These are phyloP conservation scores for Mangifera indica DNA, from an alignment of 345 rosid genomes.

Conservation along the genomic window DNA sequence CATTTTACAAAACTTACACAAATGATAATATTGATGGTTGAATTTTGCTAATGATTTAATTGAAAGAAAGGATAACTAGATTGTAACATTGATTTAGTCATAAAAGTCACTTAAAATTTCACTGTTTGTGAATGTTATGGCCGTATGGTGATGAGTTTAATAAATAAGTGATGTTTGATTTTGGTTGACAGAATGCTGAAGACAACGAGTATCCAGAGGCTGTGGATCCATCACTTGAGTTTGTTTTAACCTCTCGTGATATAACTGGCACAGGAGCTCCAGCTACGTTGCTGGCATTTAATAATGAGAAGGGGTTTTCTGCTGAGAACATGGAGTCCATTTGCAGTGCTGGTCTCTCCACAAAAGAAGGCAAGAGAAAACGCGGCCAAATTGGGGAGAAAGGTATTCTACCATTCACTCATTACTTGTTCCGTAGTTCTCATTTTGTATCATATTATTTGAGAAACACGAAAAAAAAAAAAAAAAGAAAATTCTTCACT, in stretches of 20 bases:
- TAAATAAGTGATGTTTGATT: not conserved
- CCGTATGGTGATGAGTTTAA: not conserved
- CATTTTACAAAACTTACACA: too few relatives aligned
- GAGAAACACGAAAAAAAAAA: too few relatives aligned
- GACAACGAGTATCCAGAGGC: conserved; percentile 65
- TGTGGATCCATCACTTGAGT: conserved; percentile 71
- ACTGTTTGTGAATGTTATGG: too few relatives aligned
- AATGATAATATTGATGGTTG: too few relatives aligned
- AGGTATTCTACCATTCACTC: conserved; percentile 35
- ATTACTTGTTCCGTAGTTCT: not conserved
- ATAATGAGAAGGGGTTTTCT: conserved; percentile 69
- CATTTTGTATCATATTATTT: not conserved
- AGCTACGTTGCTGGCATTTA: conserved; percentile 61
- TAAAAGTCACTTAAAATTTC: too few relatives aligned
- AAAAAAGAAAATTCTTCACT: too few relatives aligned
- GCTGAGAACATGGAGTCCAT: conserved; percentile 59
- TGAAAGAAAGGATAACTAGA: too few relatives aligned
- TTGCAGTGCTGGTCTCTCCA: conserved; percentile 64
- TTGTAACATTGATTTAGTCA: too few relatives aligned
- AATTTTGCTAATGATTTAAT: too few relatives aligned
- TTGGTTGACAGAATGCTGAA: conserved; percentile 54
- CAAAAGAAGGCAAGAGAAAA: conserved; percentile 65
- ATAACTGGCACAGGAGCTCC: conserved; percentile 68
- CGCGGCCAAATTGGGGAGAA: conserved; percentile 78
- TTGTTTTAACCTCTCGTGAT: conserved; percentile 63